These are phyloP conservation scores for Acanthamoeba castellanii DNA, from an alignment of 208 protist species.

Conservation along the genomic window DNA sequence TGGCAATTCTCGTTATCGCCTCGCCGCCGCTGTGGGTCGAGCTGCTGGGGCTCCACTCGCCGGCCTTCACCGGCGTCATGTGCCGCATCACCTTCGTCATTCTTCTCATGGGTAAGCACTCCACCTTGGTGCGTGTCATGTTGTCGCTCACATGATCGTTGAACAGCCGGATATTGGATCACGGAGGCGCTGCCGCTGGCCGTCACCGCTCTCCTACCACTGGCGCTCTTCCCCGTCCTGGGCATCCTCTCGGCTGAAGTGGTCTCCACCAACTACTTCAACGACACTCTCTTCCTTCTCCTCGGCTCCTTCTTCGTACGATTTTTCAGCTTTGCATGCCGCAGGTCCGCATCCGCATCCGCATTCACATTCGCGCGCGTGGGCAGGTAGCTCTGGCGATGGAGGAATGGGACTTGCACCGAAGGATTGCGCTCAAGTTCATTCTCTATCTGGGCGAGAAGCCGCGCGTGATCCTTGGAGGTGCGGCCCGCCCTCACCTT, in stretches of 20 bases:
- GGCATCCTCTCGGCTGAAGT: conserved; percentile 50
- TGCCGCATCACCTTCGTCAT: conserved; percentile 48
- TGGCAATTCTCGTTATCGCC: neutral
- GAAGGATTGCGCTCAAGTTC: conserved; percentile 26
- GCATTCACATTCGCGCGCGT: no score
- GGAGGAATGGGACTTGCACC: conserved; percentile 56
- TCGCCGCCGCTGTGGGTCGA: conserved; percentile 42
- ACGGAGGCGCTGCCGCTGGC: conserved; percentile 61
- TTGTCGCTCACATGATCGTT: neutral
- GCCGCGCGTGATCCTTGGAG: conserved; percentile 39
- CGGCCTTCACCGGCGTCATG: conserved; percentile 55
- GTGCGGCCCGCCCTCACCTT: neutral
- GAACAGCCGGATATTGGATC: conserved; percentile 37
- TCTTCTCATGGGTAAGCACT: conserved; percentile 45
- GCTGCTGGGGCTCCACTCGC: conserved; percentile 25
- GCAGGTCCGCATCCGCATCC: neutral
- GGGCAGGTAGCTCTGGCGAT: conserved; percentile 61
- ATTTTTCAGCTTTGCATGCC: neutral
- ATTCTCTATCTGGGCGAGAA: conserved; percentile 23
- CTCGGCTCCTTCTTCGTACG: conserved; percentile 55
- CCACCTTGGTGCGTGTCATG: neutral
- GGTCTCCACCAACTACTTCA: conserved; percentile 70
- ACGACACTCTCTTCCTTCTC: conserved; percentile 59
- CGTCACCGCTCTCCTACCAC: conserved; percentile 41
- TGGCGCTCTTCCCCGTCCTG: conserved; percentile 52